Base-by-base conservation (phyloP, 768 basidiomycete species). In the Cystofilobasidium bisporidii region DNA sequence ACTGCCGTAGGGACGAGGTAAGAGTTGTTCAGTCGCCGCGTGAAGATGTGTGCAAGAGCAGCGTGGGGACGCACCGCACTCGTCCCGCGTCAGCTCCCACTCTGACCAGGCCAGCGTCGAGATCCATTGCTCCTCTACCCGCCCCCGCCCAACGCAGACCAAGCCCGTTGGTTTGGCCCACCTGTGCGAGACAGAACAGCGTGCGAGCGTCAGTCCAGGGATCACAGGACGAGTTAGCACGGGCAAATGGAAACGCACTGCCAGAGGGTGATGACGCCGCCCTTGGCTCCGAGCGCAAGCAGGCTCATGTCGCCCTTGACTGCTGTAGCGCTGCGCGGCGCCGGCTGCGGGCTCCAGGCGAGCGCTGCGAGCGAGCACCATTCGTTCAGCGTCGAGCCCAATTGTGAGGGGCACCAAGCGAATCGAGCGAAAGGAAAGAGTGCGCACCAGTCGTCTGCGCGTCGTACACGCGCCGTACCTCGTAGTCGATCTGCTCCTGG, bases 361-460 rank as follows among this genome's bases (percentile, higher is more conserved):
- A 61, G 24, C 5, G 41, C 60, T 61, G 41, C n/a, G 26, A 47
- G 45, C 36, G 36, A 36, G 12, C n/a, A n/a, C n/a, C n/a, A n/a
- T n/a, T n/a, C n/a, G n/a, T n/a, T n/a, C n/a, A 15, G 5, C 10
- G 45, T 5, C 45, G 45, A 47, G 10, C 40, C 17, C 10, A 15
- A 17, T 43, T n/a, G 47, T 18, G 45, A 47, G 20, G 45, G 20
- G 20, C 11, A 5, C 20, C 45, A 14, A n/a, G n/a, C n/a, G n/a
- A n/a, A n/a, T n/a, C n/a, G n/a, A n/a, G 41, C 3, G 22, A n/a
- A 20, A 11, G 22, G 48, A 50, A 50, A 14, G 38, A 24, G 22
- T 10, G 18, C 60, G 38, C 40, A 61, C 60, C 26, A 17, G 60
- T 61, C 41, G 60, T 61, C 45, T 61, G 60, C 8, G 60, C 60